A percentile compares a stretch with the other conserved stretches of the same genome.
phyloP scores from a whole-genome alignment of 2,329 filamentous ascomycete genomes.

The Fusarium pilosicola region DNA sequence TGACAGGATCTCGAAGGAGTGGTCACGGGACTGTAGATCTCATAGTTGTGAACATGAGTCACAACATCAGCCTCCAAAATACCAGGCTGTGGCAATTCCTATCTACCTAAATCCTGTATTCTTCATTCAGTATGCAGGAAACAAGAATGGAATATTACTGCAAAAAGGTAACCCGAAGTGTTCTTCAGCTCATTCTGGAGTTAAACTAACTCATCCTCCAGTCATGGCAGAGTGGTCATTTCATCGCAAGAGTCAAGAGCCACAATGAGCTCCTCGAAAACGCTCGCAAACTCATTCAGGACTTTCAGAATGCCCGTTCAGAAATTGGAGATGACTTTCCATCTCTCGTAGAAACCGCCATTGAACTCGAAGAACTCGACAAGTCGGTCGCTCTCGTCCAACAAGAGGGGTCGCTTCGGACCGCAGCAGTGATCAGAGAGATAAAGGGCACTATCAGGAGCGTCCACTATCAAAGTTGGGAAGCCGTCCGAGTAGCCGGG shows the following conservation, averaged over 20 bases:
- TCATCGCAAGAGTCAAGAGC: background rate
- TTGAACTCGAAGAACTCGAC: background rate
- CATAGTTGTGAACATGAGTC: background rate
- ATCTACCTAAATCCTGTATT: background rate
- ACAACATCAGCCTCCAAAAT: background rate
- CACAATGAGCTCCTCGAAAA: background rate
- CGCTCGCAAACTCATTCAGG: constrained; percentile 1
- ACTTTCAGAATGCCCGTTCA: background rate
- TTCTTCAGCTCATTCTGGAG: background rate
- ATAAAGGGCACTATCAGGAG: background rate
- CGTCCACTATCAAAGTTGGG: background rate
- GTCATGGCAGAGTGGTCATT: background rate
- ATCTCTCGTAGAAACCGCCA: background rate
- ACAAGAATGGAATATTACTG: background rate
- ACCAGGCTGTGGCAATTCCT: background rate
- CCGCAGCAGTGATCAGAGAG: background rate
- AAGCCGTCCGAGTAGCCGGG: background rate
- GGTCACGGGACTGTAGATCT: background rate
- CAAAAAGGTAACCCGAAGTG: background rate
- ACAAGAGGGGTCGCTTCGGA: background rate
- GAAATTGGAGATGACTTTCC: background rate
- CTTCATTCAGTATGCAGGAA: no score
- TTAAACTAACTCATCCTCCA: background rate
- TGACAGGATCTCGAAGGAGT: background rate
- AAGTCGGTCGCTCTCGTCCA: background rate